Base-by-base conservation (phyloP, 305 asterid species). In the Withania somnifera region DNA sequence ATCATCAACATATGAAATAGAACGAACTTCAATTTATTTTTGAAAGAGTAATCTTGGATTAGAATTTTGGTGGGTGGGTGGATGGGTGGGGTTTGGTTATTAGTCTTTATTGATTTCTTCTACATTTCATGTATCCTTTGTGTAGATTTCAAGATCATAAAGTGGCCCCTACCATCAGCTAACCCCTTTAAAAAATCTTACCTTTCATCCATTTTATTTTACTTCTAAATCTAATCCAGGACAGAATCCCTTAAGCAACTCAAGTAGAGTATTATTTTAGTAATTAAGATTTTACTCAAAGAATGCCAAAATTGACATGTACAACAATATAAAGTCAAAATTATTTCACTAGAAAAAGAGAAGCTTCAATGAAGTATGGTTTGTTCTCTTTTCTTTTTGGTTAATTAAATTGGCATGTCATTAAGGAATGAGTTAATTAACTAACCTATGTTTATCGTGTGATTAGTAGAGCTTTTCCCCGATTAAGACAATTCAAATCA, bases 241-340 rank as follows among this genome's bases (percentile, higher is more conserved):
- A 76, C 64, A 80, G 66, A 81, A 80, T 84, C 73, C 64, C 53
- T 81, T 58, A 42, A 51, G 82, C 52, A 85, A 36, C 78, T 10
- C 6, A n/a, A 20, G 3, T 56, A 22, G 13, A 20, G 3, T 56
- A 22, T 28, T 11, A 15, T 28, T 26, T 36, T 40, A 61, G 1
- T 84, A 51, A 20, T 36, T 63, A 34, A 66, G 15, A 66, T 61
- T 75, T 15, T 7, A 52, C 76, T 30, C 68, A 58, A 83, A 81
- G 88, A 83, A 84, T 68, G 88, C 89, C 92, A 89, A 86, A 83
- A 79, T 89, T 90, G 91, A 89, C 91, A 78, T 66, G 50, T 34
- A 7, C 84, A 79, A 57, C 58, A 66, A 73, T 19, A 76, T 22
- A 24, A 81, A 6, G 79, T 73, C 61, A 73, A 47, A 73, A 47